Evolutionary conservation across 805 yeast genomes (phyloP).

Genomic region (Huiozyma naganishii): DNA sequence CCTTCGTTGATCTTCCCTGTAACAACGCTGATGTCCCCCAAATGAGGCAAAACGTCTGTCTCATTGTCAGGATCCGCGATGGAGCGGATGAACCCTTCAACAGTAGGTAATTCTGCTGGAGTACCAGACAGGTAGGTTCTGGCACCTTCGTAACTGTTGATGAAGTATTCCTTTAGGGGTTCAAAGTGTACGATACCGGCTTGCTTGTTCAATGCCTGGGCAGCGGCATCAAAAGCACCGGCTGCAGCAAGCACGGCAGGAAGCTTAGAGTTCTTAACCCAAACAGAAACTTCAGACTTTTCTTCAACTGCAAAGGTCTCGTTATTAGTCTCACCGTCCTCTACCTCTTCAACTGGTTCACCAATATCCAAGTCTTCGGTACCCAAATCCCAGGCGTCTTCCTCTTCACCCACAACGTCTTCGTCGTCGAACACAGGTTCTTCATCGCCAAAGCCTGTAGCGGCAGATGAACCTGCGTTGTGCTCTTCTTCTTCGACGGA

Average conservation of each 20-base stretch:
- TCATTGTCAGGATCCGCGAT: conserved; percentile 26
- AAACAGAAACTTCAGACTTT: conserved; percentile 54
- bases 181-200: conserved; percentile 78
- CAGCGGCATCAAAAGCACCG: conserved; percentile 93
- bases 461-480: too few relatives aligned
- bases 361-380: conserved; percentile 69
- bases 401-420: conserved; percentile 42
- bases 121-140: conserved; percentile 63
- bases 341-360: conserved; percentile 36
- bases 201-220: conserved; percentile 83
- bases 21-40: conserved; percentile 64
- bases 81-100: conserved; percentile 54
- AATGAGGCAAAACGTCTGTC: conserved; percentile 46
- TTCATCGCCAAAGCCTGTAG: conserved; percentile 5
- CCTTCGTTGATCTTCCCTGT: conserved; percentile 56
- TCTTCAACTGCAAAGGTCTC: conserved; percentile 28
- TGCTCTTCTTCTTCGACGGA: conserved; percentile 33
- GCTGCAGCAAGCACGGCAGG: conserved; percentile 93
- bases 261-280: conserved; percentile 83
- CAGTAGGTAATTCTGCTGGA: conserved; percentile 60
- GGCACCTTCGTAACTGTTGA: conserved; percentile 73
- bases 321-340: conserved; percentile 26
- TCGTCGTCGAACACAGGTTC: conserved; percentile 17
- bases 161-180: conserved; percentile 73
- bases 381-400: conserved; percentile 72